Base-by-base conservation (phyloP, 495 filamentous ascomycete genomes). In the Penicillium longicatenatum region DNA sequence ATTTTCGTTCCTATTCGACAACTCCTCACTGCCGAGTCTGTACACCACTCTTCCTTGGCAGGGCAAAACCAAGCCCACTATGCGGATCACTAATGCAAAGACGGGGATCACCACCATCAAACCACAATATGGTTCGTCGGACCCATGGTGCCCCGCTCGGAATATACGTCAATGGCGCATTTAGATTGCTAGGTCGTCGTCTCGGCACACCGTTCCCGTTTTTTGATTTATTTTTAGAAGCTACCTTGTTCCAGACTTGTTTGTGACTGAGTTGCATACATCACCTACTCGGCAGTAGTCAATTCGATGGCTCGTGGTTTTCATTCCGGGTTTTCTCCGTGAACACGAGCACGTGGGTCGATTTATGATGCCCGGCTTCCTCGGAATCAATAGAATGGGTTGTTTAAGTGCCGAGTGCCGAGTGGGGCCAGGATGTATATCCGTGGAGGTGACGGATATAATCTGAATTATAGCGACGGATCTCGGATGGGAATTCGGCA, bases 131-230 rank as follows among this genome's bases (percentile, higher is more conserved):
- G 37, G 37, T 39, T 39, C 37, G 37, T 12, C 16, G 7, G 37
- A 39, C n/a, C 37, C 29, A 17, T 12, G 11, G 16, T n/a, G 45
- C 45, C 45, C 24, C 45, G 24, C 21, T 31, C 45, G 14, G 24
- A 48, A 22, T 16, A 48, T 16, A 48, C 45, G 45, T 48, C 43
- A 46, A 46, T 46, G 43, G 43, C 43, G 43, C n/a, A 46, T 46
- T 26, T 46, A 46, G 43, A 39, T 17, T 16, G 16, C 6, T 39
- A 35, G 31, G 31, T 35, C 31, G 1, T 12, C 31, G 31, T 14
- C 10, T 17, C 37, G 37, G 37, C 37, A 39, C 37, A 16, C 37
- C 16, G 16, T 39, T 16, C 37, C 37, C 26, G 37, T 39, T 39
- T 39, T 39, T 16, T 3, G 31, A 14, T 35, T 2, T 39, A 39